Evolutionary conservation across 768 basidiomycete species (phyloP).

Genomic region (Amanita muscaria): DNA sequence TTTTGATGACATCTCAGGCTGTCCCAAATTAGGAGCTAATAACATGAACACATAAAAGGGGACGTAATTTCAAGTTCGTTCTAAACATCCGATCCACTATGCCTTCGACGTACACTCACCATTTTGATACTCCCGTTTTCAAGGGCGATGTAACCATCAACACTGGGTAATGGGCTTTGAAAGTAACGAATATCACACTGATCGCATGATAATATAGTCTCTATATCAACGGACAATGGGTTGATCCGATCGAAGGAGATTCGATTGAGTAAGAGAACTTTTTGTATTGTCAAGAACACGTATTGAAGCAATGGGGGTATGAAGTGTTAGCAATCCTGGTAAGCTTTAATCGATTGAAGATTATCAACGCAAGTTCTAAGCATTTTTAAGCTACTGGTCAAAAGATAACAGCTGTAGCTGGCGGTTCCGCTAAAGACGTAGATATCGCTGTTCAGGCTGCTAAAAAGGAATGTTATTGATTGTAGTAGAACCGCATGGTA

Average conservation of each 20-base stretch:
- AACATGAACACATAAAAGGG: no score
- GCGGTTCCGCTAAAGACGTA: constrained; percentile 32
- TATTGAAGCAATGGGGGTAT: no score
- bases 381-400: constrained; percentile 45
- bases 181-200: neutral
- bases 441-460: constrained; percentile 58
- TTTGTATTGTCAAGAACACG: no score
- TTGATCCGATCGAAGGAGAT: constrained; percentile 15
- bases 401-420: constrained; percentile 38
- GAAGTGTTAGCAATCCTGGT: constrained; percentile 52
- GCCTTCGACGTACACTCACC: constrained; percentile 32
- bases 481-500: neutral
- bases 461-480: constrained; percentile 24
- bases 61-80: no score
- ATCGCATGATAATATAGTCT: constrained; percentile 7
- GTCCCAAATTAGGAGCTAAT: no score
- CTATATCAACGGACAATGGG: constrained; percentile 20
- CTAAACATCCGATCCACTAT: constrained; percentile 15
- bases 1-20: no score
- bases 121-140: constrained; percentile 44
- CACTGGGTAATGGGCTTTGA: constrained; percentile 33
- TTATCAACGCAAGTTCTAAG: neutral
- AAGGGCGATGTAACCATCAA: constrained; percentile 49
- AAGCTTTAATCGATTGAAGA: neutral
- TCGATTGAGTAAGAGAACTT: constrained; percentile 20